Conservation (phyloP, 768 basidiomycete genomes). For the Suillus clintonianus region DNA sequence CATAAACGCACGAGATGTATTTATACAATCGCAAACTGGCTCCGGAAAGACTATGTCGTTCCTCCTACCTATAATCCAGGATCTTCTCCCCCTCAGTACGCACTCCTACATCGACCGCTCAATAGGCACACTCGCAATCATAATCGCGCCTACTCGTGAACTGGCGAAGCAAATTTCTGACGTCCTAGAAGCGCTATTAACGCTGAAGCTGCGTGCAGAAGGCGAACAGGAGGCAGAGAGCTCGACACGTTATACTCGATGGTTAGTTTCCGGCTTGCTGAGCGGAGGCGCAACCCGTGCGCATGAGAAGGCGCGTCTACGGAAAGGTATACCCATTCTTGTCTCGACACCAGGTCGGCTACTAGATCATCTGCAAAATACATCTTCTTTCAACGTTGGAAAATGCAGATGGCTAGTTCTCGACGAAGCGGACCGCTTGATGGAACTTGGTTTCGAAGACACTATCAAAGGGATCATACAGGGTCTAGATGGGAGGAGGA, state of each 20-base stretch:
- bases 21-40: conserved; percentile 96
- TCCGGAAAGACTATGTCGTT: conserved; percentile 96
- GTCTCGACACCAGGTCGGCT: conserved; percentile 95
- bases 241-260: conserved; percentile 66
- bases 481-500: conserved; percentile 80
- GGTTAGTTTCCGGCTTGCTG: conserved; percentile 91
- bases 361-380: conserved; percentile 96
- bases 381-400: conserved; percentile 86
- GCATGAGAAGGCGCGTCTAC: conserved; percentile 93
- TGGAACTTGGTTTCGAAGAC: conserved; percentile 98
- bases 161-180: conserved; percentile 96
- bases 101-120: conserved; percentile 94
- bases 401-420: conserved; percentile 96
- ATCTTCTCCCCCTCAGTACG: conserved; percentile 85
- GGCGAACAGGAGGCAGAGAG: conserved; percentile 50
- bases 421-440: conserved; percentile 95
- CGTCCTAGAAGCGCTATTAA: conserved; percentile 82
- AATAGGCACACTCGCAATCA: conserved; percentile 91
- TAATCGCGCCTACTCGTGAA: conserved; percentile 94
- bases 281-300: conserved; percentile 92
- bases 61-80: conserved; percentile 92
- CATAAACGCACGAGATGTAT: conserved; percentile 65
- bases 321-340: conserved; percentile 94
- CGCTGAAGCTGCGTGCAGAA: conserved; percentile 67
- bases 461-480: conserved; percentile 88